A percentile compares a stretch with the other conserved stretches of the same genome.
Evolutionary conservation across 768 basidiomycete genomes (phyloP).

Genomic region (Auricularia sp.): DNA sequence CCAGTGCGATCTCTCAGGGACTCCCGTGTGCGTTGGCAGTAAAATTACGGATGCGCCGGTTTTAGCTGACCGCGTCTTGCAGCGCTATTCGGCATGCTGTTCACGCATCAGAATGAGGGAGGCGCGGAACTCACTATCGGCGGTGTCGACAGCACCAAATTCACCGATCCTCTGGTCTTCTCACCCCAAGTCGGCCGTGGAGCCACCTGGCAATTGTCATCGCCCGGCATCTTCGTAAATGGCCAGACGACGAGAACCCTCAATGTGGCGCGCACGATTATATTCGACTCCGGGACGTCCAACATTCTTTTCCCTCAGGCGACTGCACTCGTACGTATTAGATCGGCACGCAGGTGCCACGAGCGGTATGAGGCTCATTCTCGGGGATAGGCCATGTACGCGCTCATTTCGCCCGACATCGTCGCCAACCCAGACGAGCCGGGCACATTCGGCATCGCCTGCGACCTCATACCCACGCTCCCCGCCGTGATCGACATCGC

Average conservation of each 20-base stretch:
- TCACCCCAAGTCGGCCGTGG: slow-evolving; percentile 2
- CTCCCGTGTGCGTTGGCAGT: slow-evolving; percentile 33
- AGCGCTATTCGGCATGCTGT: slow-evolving; percentile 42
- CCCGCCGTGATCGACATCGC: slow-evolving; percentile 42
- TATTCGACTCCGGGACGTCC: slow-evolving; percentile 50
- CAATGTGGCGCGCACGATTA: slow-evolving; percentile 31
- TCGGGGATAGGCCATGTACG: slow-evolving; percentile 37
- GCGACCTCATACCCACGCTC: slow-evolving; percentile 33
- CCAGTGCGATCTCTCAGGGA: slow-evolving; percentile 34
- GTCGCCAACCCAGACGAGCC: slow-evolving; percentile 39
- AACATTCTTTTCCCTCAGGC: slow-evolving; percentile 41
- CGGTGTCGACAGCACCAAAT: slow-evolving; percentile 42
- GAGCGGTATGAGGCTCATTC: too few species aligned
- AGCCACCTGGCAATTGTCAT: slow-evolving; percentile 34
- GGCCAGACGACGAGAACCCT: slow-evolving; percentile 37
- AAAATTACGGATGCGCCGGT: background rate
- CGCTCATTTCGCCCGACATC: slow-evolving; percentile 49
- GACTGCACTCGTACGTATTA: slow-evolving; percentile 33
- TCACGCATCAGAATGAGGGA: slow-evolving; percentile 38
- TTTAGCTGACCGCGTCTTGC: slow-evolving; percentile 1
- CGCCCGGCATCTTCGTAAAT: slow-evolving; percentile 40
- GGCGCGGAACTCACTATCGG: slow-evolving; percentile 45
- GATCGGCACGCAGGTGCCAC: background rate
- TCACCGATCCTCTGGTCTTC: slow-evolving; percentile 25
- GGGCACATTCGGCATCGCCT: slow-evolving; percentile 47